Evolutionary conservation across 202 grass and related monocot species (phyloP).

Genomic region (Zizania palustris): DNA sequence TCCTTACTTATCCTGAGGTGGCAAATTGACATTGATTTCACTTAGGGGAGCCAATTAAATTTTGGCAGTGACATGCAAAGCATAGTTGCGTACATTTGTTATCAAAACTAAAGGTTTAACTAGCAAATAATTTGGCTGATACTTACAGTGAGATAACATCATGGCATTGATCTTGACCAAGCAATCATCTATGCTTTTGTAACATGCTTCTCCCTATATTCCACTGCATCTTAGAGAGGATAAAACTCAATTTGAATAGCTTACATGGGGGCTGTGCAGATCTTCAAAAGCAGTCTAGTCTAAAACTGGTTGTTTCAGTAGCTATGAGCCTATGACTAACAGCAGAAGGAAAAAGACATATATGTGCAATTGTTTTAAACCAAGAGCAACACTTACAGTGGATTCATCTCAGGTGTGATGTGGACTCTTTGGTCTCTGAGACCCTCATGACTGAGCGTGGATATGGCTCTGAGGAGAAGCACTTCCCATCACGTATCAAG

Average conservation of each 20-base stretch:
- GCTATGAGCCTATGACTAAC: slow-evolving; percentile 7
- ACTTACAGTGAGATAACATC: slow-evolving; percentile 3
- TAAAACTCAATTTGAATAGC: slow-evolving; percentile 13
- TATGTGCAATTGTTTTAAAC: slow-evolving; percentile 10
- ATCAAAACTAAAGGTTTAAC: slow-evolving; percentile 19
- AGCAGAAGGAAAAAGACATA: slow-evolving; percentile 1
- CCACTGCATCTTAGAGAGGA: slow-evolving; percentile 9
- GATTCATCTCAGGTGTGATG: slow-evolving; percentile 63
- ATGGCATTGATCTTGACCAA: slow-evolving; percentile 23
- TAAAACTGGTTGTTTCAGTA: not conserved
- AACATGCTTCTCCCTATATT: slow-evolving; percentile 12
- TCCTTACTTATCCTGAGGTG: slow-evolving; percentile 4
- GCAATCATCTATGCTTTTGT: slow-evolving; percentile 1
- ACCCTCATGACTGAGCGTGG: slow-evolving; percentile 81
- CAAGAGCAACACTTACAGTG: slow-evolving; percentile 38
- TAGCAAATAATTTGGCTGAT: slow-evolving; percentile 24
- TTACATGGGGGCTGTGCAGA: slow-evolving; percentile 1
- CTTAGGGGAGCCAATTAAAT: not conserved
- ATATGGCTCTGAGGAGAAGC: slow-evolving; percentile 82
- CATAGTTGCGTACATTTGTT: not conserved
- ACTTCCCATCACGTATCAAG: slow-evolving; percentile 78
- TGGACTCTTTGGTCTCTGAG: slow-evolving; percentile 70
- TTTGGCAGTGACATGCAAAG: slow-evolving; percentile 13
- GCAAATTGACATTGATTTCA: slow-evolving; percentile 1
- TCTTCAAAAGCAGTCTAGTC: slow-evolving; percentile 17